Conservation (phyloP, 768 basidiomycete genomes). For the Exidia glandulosa region DNA sequence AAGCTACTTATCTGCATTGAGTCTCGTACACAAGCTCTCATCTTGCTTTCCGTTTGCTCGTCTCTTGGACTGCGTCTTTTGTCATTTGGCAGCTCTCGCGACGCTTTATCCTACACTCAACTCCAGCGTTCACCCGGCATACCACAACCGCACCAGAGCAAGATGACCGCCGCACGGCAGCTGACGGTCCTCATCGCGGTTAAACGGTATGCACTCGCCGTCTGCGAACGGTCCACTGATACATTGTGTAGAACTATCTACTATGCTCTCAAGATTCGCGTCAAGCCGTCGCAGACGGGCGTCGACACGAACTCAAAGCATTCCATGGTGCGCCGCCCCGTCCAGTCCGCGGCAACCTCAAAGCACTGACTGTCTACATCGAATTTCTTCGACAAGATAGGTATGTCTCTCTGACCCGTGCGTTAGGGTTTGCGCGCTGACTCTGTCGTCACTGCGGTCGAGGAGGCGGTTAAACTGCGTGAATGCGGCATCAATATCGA, state of each 20-base stretch:
- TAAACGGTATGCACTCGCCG: slow-evolving; percentile 53
- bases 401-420: slow-evolving; percentile 26
- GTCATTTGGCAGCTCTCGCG: no score
- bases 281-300: slow-evolving; percentile 89
- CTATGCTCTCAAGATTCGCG: slow-evolving; percentile 97
- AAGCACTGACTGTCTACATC: slow-evolving; percentile 19
- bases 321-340: slow-evolving; percentile 61
- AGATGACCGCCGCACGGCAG: slow-evolving; percentile 49
- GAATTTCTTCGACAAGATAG: slow-evolving; percentile 99
- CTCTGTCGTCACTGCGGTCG: slow-evolving; percentile 56
- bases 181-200: slow-evolving; percentile 91
- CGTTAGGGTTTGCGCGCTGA: background rate
- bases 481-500: slow-evolving; percentile 53
- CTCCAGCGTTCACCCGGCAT: no score
- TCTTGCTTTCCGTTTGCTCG: no score
- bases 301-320: slow-evolving; percentile 97
- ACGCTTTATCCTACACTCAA: no score
- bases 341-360: background rate
- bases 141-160: no score
- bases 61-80: no score
- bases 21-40: no score
- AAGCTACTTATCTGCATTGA: no score
- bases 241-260: slow-evolving; percentile 64
- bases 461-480: slow-evolving; percentile 93
- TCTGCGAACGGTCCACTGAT: background rate